A percentile compares a stretch with the other conserved stretches of the same genome.
phyloP scores from a whole-genome alignment of 148 eudicot genomes.

The Selenicereus undatus region DNA sequence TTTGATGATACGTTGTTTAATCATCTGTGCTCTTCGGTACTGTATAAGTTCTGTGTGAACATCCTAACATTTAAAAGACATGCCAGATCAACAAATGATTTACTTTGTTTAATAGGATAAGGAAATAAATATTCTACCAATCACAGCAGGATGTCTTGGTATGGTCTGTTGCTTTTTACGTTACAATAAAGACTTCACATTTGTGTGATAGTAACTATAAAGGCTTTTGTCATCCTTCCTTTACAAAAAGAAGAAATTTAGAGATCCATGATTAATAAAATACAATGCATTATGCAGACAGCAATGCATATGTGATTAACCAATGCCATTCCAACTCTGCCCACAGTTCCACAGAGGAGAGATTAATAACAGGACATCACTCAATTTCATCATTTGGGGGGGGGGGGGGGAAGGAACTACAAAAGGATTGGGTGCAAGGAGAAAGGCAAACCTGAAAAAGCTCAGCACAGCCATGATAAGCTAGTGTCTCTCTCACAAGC shows the following conservation, averaged over 20 bases:
- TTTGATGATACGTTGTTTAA: slow-evolving; percentile 64
- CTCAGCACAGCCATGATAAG: slow-evolving; percentile 97
- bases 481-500: slow-evolving; percentile 78
- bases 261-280: background rate
- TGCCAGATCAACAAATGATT: slow-evolving; percentile 9
- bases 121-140: background rate
- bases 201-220: background rate
- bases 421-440: background rate
- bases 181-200: background rate
- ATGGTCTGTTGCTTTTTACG: background rate
- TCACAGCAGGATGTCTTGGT: background rate
- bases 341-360: background rate
- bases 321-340: background rate
- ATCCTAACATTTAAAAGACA: slow-evolving; percentile 47
- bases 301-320: background rate
- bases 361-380: background rate
- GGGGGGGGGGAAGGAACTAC: background rate
- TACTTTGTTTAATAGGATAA: background rate
- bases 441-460: slow-evolving; percentile 71
- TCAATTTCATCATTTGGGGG: background rate
- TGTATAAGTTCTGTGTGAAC: slow-evolving; percentile 91
- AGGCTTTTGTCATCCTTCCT: background rate
- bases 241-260: background rate
- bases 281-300: background rate
- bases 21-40: slow-evolving; percentile 72